Percentiles rank a stretch among this genome's conserved stretches.
Evolutionary conservation across 2,329 filamentous ascomycete species (phyloP).

Genomic region (Trichophyton verrucosum): DNA sequence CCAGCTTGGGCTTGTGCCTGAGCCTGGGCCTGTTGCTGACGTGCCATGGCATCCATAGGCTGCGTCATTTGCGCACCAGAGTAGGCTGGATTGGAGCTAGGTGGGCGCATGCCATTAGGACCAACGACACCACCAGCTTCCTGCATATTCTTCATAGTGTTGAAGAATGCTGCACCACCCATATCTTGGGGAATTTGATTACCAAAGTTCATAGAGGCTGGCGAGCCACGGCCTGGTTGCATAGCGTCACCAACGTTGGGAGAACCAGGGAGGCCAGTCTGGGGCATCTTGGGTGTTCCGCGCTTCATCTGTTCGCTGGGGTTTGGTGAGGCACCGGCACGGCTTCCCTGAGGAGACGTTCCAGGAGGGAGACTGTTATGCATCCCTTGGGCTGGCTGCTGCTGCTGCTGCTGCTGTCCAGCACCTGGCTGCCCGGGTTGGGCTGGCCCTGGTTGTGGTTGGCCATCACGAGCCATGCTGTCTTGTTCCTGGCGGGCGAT

Average conservation of each 20-base stretch:
- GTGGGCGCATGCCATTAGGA: slow-evolving; percentile 46
- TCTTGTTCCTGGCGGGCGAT: slow-evolving; percentile 58
- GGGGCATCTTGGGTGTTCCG: slow-evolving; percentile 48
- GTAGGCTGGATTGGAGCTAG: slow-evolving; percentile 42
- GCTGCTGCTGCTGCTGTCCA: slow-evolving; percentile 30
- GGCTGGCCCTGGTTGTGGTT: slow-evolving; percentile 30
- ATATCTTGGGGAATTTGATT: slow-evolving; percentile 40
- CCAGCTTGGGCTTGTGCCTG: slow-evolving; percentile 10
- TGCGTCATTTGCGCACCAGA: slow-evolving; percentile 33
- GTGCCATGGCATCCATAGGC: slow-evolving; percentile 28
- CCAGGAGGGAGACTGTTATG: slow-evolving; percentile 32
- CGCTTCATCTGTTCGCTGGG: slow-evolving; percentile 52
- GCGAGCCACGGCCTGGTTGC: slow-evolving; percentile 47
- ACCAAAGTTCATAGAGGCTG: slow-evolving; percentile 44
- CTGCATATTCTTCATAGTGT: slow-evolving; percentile 30
- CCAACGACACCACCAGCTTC: slow-evolving; percentile 25
- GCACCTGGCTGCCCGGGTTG: slow-evolving; percentile 14
- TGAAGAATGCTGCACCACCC: slow-evolving; percentile 29
- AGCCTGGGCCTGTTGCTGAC: slow-evolving; percentile 19
- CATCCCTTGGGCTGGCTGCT: slow-evolving; percentile 16
- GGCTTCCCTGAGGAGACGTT: slow-evolving; percentile 47
- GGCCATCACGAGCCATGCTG: slow-evolving; percentile 42
- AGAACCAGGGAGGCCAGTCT: slow-evolving; percentile 44
- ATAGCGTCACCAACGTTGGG: slow-evolving; percentile 46
- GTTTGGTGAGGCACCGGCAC: slow-evolving; percentile 48